phyloP scores from a whole-genome alignment of 306 rosid genomes.

The Gynostemma pentaphyllum region DNA sequence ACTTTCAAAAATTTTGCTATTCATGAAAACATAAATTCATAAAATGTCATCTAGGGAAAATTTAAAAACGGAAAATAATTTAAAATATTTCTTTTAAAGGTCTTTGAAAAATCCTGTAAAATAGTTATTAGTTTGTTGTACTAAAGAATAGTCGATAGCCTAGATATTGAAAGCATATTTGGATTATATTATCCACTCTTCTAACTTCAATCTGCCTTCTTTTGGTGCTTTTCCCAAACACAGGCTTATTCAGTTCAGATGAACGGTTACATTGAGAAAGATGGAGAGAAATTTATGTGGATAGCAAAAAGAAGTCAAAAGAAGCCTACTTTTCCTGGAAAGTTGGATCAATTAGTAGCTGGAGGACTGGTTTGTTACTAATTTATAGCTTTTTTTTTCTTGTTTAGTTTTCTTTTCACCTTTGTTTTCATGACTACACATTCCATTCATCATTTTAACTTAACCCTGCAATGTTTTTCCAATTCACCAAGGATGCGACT shows the following conservation, averaged over 20 bases:
- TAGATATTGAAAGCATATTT: too few relatives aligned
- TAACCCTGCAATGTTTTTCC: too few relatives aligned
- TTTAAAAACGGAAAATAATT: too few relatives aligned
- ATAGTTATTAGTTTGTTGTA: too few relatives aligned
- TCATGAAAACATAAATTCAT: too few relatives aligned
- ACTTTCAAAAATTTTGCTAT: too few relatives aligned
- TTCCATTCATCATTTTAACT: too few relatives aligned
- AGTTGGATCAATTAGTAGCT: conserved; percentile 89
- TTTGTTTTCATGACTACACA: not conserved
- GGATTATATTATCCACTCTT: not conserved
- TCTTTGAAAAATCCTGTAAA: too few relatives aligned
- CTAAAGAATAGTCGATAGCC: too few relatives aligned
- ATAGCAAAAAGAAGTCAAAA: conserved; percentile 71
- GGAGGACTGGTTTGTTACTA: conserved; percentile 87
- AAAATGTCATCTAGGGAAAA: too few relatives aligned
- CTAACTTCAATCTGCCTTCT: conserved; percentile 8
- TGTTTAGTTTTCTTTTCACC: not conserved
- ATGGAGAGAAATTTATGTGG: conserved; percentile 65
- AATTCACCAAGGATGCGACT: too few relatives aligned
- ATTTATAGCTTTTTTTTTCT: not conserved
- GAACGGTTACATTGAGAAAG: conserved; percentile 73
- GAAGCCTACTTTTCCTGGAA: conserved; percentile 73
- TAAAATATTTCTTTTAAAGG: too few relatives aligned
- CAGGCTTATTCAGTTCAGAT: conserved; percentile 79
- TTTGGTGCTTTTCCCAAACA: conserved; percentile 18